Conservation (phyloP, 805 yeast species). For the Maudiozyma saulgeensis region DNA sequence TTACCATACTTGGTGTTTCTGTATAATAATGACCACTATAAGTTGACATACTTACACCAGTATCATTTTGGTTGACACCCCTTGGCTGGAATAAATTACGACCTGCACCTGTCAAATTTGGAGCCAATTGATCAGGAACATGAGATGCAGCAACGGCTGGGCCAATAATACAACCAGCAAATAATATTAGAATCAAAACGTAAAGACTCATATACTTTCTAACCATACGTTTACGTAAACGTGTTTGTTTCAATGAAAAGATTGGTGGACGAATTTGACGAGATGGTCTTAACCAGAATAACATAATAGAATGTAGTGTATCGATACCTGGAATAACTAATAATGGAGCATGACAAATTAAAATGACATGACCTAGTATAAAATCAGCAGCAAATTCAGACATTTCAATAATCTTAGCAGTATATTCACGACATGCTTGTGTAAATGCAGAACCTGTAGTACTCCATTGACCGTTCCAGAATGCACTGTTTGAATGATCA, state of each 20-base stretch:
- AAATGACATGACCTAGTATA: conserved; percentile 76
- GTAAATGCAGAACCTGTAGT: conserved; percentile 87
- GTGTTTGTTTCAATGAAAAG: conserved; percentile 89
- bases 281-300: conserved; percentile 96
- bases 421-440: conserved; percentile 90
- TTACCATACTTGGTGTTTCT: conserved; percentile 40
- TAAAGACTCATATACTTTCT: conserved; percentile 80
- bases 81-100: conserved; percentile 85
- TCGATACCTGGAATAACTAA: conserved; percentile 80
- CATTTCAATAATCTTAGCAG: conserved; percentile 86
- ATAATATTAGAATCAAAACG: conserved; percentile 56
- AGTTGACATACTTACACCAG: conserved; percentile 42
- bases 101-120: conserved; percentile 32
- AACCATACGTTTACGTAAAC: conserved; percentile 94
- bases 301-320: conserved; percentile 95
- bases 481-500: conserved; percentile 90
- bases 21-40: conserved; percentile 32
- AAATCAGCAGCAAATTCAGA: conserved; percentile 96
- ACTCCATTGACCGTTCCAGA: conserved; percentile 99
- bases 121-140: conserved; percentile 31
- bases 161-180: conserved; percentile 71
- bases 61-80: conserved; percentile 71
- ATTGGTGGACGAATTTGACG: conserved; percentile 97
- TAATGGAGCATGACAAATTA: conserved; percentile 83
- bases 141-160: conserved; percentile 79